These are phyloP conservation scores for Trichoderma guizhouense DNA, from an alignment of 2,329 filamentous ascomycete species.

Conservation along the genomic window DNA sequence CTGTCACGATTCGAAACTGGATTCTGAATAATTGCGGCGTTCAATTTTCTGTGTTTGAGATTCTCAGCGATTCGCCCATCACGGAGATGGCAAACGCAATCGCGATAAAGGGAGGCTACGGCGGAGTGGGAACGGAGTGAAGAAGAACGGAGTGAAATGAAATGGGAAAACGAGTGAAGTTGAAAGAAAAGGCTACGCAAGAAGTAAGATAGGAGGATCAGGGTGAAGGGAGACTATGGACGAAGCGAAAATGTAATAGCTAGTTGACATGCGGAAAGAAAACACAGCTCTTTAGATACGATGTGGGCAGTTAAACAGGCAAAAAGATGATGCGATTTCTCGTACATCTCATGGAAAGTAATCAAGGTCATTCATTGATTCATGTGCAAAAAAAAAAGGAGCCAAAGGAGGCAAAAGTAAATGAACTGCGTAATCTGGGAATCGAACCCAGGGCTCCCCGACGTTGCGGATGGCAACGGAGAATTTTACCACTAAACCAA, in stretches of 20 bases:
- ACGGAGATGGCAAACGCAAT: slow-evolving; percentile 36
- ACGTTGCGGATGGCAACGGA: slow-evolving; percentile 32
- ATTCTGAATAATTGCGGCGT: slow-evolving; percentile 43
- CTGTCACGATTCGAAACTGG: slow-evolving; percentile 52
- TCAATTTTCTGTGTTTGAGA: slow-evolving; percentile 46
- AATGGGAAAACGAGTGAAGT: background rate
- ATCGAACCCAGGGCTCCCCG: slow-evolving; percentile 36
- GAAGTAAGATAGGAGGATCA: background rate
- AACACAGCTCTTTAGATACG: background rate
- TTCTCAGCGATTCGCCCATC: slow-evolving; percentile 43
- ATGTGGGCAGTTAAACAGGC: background rate
- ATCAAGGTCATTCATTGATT: background rate
- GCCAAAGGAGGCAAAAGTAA: background rate
- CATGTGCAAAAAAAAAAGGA: background rate
- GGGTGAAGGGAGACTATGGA: background rate
- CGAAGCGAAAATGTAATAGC: background rate
- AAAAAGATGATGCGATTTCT: background rate
- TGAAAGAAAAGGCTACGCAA: background rate
- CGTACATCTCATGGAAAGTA: background rate
- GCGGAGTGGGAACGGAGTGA: slow-evolving; percentile 10
- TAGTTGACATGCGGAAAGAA: background rate
- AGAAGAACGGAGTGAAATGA: background rate
- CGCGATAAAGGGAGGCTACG: slow-evolving; percentile 33
- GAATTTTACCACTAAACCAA: slow-evolving; percentile 33
- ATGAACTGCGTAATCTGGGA: slow-evolving; percentile 25